phyloP scores from a whole-genome alignment of 768 basidiomycete species.

The Tricholoma furcatifolium region DNA sequence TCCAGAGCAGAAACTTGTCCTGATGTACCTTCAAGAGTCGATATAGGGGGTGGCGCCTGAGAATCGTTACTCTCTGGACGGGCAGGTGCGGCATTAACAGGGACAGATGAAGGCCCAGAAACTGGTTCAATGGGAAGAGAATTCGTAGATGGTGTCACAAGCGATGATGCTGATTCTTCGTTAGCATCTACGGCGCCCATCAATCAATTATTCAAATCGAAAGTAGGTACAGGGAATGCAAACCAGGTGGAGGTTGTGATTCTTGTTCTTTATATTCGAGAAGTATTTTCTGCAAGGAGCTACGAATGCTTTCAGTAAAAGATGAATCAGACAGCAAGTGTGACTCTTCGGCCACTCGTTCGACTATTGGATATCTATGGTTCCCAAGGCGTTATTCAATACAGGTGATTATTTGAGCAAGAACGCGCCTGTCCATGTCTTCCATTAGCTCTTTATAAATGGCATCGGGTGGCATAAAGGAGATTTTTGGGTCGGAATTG shows the following conservation, averaged over 20 bases:
- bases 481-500: constrained; percentile 50
- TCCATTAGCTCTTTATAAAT: constrained; percentile 66
- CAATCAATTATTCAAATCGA: constrained; percentile 8
- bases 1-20: constrained; percentile 5
- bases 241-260: constrained; percentile 15
- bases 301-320: constrained; percentile 42
- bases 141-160: constrained; percentile 12
- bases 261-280: constrained; percentile 34
- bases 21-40: constrained; percentile 4
- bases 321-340: constrained; percentile 46
- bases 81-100: constrained; percentile 9
- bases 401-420: neutral
- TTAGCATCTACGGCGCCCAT: constrained; percentile 16
- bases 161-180: constrained; percentile 9
- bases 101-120: constrained; percentile 6
- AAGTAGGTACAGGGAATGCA: constrained; percentile 2
- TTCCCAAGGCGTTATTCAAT: neutral
- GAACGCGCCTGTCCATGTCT: constrained; percentile 63
- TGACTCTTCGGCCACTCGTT: constrained; percentile 55
- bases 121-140: constrained; percentile 8
- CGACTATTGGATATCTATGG: constrained; percentile 65
- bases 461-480: constrained; percentile 49
- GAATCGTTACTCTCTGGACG: neutral
- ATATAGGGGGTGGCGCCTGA: constrained; percentile 15
- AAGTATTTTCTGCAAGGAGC: constrained; percentile 45